Evolutionary conservation across 345 rosid genomes (phyloP).

Genomic region (Citrus inodora): DNA sequence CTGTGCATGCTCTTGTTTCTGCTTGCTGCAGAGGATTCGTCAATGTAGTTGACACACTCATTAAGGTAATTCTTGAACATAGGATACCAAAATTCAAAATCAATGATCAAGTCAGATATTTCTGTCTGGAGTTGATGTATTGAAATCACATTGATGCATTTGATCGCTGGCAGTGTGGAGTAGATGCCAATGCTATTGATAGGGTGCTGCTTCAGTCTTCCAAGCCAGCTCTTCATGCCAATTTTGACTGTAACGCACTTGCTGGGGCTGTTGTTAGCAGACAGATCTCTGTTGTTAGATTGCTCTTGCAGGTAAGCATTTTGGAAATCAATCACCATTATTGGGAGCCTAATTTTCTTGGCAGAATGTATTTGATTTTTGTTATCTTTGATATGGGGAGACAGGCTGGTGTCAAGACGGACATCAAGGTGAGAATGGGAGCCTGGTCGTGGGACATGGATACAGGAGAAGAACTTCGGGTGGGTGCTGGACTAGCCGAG

Average conservation of each 20-base stretch:
- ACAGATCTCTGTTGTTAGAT: conserved; percentile 45
- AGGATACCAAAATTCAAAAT: not conserved
- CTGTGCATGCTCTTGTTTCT: conserved; percentile 52
- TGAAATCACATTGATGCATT: not conserved
- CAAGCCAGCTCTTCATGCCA: conserved; percentile 55
- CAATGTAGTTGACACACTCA: conserved; percentile 44
- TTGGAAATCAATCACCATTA: not conserved
- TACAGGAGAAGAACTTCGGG: conserved; percentile 61
- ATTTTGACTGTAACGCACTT: conserved; percentile 53
- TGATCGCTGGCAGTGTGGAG: conserved; percentile 38
- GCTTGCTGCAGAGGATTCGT: conserved; percentile 60
- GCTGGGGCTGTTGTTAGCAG: conserved; percentile 56
- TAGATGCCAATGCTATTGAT: conserved; percentile 40
- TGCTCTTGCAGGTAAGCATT: conserved; percentile 43
- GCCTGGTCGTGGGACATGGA: conserved; percentile 70
- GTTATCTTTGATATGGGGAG: not conserved
- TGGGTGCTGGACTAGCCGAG: conserved; percentile 66
- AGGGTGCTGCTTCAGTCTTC: conserved; percentile 49
- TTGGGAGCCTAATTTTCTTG: not conserved
- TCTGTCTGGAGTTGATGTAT: not conserved
- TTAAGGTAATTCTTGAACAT: conserved; percentile 32
- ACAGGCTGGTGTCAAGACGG: conserved; percentile 46
- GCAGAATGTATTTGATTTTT: not conserved
- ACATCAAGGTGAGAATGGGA: conserved; percentile 48
- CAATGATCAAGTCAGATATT: not conserved